A percentile compares a stretch with the other conserved stretches of the same genome.
phyloP scores from a whole-genome alignment of 495 filamentous ascomycete genomes.

The Talaromyces stipitatus region DNA sequence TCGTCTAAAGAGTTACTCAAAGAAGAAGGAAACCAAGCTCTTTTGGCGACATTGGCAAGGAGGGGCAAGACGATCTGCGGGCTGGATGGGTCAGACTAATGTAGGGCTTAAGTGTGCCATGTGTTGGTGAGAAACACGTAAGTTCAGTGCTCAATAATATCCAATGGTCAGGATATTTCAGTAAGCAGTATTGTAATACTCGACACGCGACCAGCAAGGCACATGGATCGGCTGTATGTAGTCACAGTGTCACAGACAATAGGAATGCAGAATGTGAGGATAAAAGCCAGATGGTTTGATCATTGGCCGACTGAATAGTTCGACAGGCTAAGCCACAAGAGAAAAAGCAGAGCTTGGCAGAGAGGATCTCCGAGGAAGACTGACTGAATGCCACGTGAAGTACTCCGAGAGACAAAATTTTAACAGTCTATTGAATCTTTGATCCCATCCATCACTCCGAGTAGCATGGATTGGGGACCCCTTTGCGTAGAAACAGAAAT shows the following conservation, averaged over 20 bases:
- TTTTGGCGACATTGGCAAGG: not conserved
- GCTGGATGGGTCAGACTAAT: not conserved
- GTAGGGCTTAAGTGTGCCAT: not conserved
- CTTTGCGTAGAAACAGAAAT: no score
- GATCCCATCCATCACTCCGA: no score
- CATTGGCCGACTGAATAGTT: not conserved
- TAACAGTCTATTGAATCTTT: no score
- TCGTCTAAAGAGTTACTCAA: not conserved
- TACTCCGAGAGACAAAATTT: not conserved
- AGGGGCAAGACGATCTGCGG: not conserved
- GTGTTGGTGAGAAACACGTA: not conserved
- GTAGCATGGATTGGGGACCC: no score
- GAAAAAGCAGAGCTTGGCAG: not conserved
- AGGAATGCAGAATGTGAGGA: not conserved
- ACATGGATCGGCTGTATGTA: not conserved
- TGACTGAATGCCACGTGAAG: not conserved
- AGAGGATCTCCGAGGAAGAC: not conserved
- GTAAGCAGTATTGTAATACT: no score
- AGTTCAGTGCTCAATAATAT: not conserved
- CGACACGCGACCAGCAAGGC: not conserved
- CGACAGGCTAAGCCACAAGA: not conserved
- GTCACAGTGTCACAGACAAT: no score
- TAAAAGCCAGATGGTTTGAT: not conserved
- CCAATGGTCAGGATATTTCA: not conserved
- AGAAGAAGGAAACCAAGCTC: not conserved